Evolutionary conservation across 495 filamentous ascomycete species (phyloP).

Genomic region (Penicillium subrubescens): DNA sequence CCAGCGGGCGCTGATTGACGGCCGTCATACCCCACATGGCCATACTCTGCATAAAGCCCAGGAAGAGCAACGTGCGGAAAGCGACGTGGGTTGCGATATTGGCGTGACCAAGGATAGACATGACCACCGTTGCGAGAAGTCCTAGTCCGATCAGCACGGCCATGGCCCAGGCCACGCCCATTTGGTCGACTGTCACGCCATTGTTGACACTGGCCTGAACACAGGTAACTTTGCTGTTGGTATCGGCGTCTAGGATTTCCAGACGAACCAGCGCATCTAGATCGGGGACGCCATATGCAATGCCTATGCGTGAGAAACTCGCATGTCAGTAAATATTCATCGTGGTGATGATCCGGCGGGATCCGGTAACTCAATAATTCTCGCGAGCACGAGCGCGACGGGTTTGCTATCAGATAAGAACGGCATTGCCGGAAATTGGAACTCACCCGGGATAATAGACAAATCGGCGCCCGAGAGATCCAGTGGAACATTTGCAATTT

Average conservation of each 20-base stretch:
- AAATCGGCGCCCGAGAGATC: slow-evolving; percentile 56
- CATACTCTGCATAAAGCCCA: slow-evolving; percentile 93
- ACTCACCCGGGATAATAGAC: slow-evolving; percentile 66
- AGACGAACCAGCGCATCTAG: slow-evolving; percentile 83
- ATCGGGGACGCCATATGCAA: slow-evolving; percentile 88
- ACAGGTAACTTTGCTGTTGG: slow-evolving; percentile 69
- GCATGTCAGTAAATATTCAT: neutral
- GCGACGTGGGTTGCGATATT: slow-evolving; percentile 96
- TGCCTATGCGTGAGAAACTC: slow-evolving; percentile 39
- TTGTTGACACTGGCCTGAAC: slow-evolving; percentile 88
- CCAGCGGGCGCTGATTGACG: slow-evolving; percentile 81
- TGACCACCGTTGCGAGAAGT: slow-evolving; percentile 75
- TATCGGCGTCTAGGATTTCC: slow-evolving; percentile 65
- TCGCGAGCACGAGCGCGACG: neutral
- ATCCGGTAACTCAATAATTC: neutral
- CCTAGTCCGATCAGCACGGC: slow-evolving; percentile 83
- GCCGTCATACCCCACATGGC: slow-evolving; percentile 86
- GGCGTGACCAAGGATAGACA: slow-evolving; percentile 79
- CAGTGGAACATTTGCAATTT: slow-evolving; percentile 55
- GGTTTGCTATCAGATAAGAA: neutral
- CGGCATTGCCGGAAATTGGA: neutral
- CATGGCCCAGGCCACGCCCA: slow-evolving; percentile 83
- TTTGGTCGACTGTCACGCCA: slow-evolving; percentile 85
- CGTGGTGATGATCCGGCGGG: neutral
- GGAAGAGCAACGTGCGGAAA: slow-evolving; percentile 87